Evolutionary conservation across 1,284 basidiomycete species (phyloP).

Genomic region (Cutaneotrichosporon sp.): DNA sequence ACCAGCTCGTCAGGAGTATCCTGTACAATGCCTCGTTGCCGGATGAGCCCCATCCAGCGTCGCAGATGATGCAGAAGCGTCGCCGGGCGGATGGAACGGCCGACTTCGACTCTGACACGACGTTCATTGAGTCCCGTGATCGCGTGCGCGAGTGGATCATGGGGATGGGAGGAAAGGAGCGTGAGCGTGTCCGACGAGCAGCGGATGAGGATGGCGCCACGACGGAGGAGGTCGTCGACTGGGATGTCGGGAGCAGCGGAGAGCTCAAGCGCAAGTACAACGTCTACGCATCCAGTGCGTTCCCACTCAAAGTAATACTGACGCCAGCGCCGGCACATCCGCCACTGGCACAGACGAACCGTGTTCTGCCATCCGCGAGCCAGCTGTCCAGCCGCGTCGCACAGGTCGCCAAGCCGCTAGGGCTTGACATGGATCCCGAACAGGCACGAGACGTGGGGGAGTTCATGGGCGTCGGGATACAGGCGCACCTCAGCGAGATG

Average conservation of each 20-base stretch:
- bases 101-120: slow-evolving; percentile 43
- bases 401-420: slow-evolving; percentile 38
- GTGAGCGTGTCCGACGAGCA: slow-evolving; percentile 33
- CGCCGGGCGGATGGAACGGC: slow-evolving; percentile 37
- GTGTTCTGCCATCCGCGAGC: slow-evolving; percentile 38
- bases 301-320: neutral
- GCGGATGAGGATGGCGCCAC: slow-evolving; percentile 24
- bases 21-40: slow-evolving; percentile 48
- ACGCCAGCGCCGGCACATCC: slow-evolving; percentile 22
- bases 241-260: slow-evolving; percentile 13
- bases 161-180: slow-evolving; percentile 40
- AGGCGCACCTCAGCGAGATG: slow-evolving; percentile 43
- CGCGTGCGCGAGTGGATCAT: slow-evolving; percentile 45
- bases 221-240: slow-evolving; percentile 12
- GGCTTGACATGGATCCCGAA: slow-evolving; percentile 34
- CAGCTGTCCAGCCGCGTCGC: slow-evolving; percentile 40
- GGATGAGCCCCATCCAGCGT: slow-evolving; percentile 27
- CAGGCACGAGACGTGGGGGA: slow-evolving; percentile 41
- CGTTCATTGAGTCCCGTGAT: slow-evolving; percentile 39
- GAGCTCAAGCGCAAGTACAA: slow-evolving; percentile 26
- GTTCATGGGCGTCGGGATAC: slow-evolving; percentile 49
- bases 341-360: slow-evolving; percentile 30
- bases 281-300: slow-evolving; percentile 23
- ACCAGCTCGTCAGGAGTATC: slow-evolving; percentile 47
- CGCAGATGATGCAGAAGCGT: slow-evolving; percentile 33